These are phyloP conservation scores for Calocybe gangraenosa DNA, from an alignment of 768 basidiomycete species.

Conservation along the genomic window DNA sequence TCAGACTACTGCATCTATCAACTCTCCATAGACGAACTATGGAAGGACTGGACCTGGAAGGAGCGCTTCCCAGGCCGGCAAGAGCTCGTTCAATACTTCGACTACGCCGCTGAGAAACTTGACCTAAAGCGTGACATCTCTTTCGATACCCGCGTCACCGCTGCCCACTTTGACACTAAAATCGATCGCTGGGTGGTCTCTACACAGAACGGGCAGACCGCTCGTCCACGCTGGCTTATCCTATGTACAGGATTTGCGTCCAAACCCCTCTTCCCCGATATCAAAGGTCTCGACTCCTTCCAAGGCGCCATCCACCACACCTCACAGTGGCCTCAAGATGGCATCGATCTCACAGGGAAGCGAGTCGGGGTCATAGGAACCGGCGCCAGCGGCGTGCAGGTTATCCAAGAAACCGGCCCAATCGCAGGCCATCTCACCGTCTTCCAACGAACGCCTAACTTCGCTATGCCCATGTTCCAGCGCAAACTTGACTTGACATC, in stretches of 20 bases:
- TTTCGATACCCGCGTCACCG: conserved; percentile 19
- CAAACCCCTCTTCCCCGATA: conserved; percentile 18
- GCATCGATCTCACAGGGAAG: conserved; percentile 18
- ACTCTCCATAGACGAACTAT: conserved; percentile 20
- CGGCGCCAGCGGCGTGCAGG: conserved; percentile 22
- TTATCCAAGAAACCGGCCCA: conserved; percentile 21
- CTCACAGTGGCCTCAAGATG: conserved; percentile 18
- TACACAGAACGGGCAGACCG: conserved; percentile 14
- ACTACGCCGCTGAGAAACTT: conserved; percentile 21
- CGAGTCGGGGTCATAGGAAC: conserved; percentile 25
- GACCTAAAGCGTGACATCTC: conserved; percentile 19
- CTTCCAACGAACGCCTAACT: conserved; percentile 25
- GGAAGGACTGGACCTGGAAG: conserved; percentile 21
- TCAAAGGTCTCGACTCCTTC: conserved; percentile 20
- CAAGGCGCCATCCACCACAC: conserved; percentile 22
- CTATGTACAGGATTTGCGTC: conserved; percentile 22
- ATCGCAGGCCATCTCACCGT: conserved; percentile 20
- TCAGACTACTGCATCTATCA: conserved; percentile 22
- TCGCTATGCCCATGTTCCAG: conserved; percentile 21
- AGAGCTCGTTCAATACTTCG: conserved; percentile 21
- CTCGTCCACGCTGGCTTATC: conserved; percentile 17
- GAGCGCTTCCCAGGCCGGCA: conserved; percentile 14
- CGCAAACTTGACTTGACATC: conserved; percentile 9
- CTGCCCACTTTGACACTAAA: conserved; percentile 17
- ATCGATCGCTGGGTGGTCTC: conserved; percentile 20